These are phyloP conservation scores for Urochloa ruziziensis DNA, from an alignment of 176 grass and related monocot genomes.

Conservation along the genomic window DNA sequence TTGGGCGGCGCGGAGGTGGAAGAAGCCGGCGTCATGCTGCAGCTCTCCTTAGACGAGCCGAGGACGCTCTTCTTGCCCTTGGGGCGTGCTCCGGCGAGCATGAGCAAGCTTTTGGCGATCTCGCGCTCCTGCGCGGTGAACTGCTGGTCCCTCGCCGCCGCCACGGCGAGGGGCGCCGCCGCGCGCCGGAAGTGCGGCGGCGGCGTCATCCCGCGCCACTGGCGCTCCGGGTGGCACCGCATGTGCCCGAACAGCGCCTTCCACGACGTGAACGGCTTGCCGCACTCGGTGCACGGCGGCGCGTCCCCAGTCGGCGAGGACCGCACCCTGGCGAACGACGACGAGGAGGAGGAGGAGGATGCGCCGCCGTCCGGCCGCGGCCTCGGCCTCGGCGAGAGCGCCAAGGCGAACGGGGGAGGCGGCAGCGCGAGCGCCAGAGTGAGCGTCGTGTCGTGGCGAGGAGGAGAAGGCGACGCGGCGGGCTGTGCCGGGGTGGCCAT, in stretches of 20 bases:
- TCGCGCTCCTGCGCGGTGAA: conserved; percentile 39
- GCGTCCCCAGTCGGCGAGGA: not conserved
- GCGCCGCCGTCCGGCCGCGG: not conserved
- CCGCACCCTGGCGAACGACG: not conserved
- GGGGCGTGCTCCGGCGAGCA: not conserved
- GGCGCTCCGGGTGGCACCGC: conserved; percentile 70
- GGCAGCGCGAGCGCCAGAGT: conserved; percentile 22
- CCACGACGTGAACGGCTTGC: conserved; percentile 39
- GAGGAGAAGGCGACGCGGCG: not conserved
- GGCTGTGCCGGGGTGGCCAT: not conserved
- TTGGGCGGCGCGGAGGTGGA: not conserved
- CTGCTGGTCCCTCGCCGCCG: not conserved
- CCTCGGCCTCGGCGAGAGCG: not conserved
- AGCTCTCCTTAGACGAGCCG: not conserved
- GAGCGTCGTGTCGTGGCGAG: conserved; percentile 9
- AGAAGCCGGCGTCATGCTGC: not conserved
- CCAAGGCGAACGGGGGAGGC: not conserved
- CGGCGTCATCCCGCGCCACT: conserved; percentile 58
- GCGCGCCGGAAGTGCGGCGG: not conserved
- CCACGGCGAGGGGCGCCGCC: not conserved
- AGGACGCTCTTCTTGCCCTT: conserved; percentile 1
- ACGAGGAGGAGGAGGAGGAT: no score
- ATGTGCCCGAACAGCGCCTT: conserved; percentile 81
- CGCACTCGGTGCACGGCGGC: conserved; percentile 54
- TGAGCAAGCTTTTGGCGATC: conserved; percentile 26